Evolutionary conservation across 139 green algal species (phyloP).

Genomic region (Chlorella vulgaris): DNA sequence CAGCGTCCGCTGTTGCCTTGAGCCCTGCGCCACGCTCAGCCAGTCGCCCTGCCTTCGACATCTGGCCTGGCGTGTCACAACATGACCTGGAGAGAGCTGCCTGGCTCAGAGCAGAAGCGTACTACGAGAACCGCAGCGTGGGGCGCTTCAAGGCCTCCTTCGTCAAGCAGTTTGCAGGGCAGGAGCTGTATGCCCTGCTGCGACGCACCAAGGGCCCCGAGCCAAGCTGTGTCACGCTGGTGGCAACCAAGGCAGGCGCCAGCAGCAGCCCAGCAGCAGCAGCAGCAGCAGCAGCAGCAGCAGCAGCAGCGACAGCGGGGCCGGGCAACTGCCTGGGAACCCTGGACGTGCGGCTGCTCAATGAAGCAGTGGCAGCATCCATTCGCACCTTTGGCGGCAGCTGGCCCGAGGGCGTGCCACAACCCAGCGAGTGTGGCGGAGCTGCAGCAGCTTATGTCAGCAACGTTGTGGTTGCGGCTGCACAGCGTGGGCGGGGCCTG

Average conservation of each 20-base stretch:
- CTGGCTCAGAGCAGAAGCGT: conserved; percentile 16
- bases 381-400: not conserved
- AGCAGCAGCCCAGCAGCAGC: not conserved
- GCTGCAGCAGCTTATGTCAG: not conserved
- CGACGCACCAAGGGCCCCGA: not conserved
- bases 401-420: conserved; percentile 18
- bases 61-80: not conserved
- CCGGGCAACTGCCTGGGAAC: conserved; percentile 2
- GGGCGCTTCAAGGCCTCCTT: conserved; percentile 30
- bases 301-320: not conserved
- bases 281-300: not conserved
- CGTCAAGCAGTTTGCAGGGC: conserved; percentile 30
- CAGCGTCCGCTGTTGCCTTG: not conserved
- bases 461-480: conserved; percentile 10
- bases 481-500: conserved; percentile 6
- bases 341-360: conserved; percentile 19
- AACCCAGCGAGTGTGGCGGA: not conserved
- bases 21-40: not conserved
- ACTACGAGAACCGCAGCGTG: conserved; percentile 23
- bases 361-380: not conserved
- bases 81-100: not conserved
- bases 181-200: conserved; percentile 23
- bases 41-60: not conserved
- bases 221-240: not conserved
- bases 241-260: not conserved